A percentile compares a stretch with the other conserved stretches of the same genome.
These are phyloP conservation scores for Auriculariales sp. DNA, from an alignment of 768 basidiomycete genomes.

Conservation along the genomic window DNA sequence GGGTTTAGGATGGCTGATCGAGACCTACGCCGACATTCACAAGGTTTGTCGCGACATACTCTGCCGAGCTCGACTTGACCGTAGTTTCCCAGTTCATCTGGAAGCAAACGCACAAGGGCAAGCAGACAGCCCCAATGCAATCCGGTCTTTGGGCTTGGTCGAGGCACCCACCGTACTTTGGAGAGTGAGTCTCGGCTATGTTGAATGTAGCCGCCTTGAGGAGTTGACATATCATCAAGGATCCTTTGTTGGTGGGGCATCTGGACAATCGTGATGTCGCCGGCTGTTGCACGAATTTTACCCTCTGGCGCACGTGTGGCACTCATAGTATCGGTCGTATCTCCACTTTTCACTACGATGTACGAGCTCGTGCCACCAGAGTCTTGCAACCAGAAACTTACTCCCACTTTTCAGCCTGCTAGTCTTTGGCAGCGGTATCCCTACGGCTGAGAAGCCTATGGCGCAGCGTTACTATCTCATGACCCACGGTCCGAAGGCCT, in stretches of 20 bases:
- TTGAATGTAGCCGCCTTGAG: slow-evolving; percentile 5
- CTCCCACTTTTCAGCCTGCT: slow-evolving; percentile 25
- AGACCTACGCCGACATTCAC: slow-evolving; percentile 41
- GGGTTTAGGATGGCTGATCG: slow-evolving; percentile 41
- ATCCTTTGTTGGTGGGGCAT: slow-evolving; percentile 57
- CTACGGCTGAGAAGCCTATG: slow-evolving; percentile 52
- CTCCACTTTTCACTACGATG: slow-evolving; percentile 53
- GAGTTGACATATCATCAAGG: slow-evolving; percentile 14
- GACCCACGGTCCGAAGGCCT: slow-evolving; percentile 25
- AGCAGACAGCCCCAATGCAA: slow-evolving; percentile 14
- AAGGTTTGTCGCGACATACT: slow-evolving; percentile 25
- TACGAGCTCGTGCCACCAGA: slow-evolving; percentile 16
- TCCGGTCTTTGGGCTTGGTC: slow-evolving; percentile 41
- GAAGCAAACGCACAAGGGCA: neutral
- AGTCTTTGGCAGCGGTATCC: slow-evolving; percentile 57
- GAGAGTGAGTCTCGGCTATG: slow-evolving; percentile 34
- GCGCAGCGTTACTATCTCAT: slow-evolving; percentile 45
- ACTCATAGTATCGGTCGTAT: slow-evolving; percentile 43
- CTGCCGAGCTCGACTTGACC: neutral
- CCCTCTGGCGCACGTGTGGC: slow-evolving; percentile 31
- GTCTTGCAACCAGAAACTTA: neutral
- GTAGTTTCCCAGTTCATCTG: slow-evolving; percentile 3
- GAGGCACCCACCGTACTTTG: slow-evolving; percentile 58
- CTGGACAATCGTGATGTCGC: slow-evolving; percentile 45
- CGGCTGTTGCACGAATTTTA: slow-evolving; percentile 32